A percentile compares a stretch with the other conserved stretches of the same genome.
Evolutionary conservation across 2,329 filamentous ascomycete species (phyloP).

Genomic region (Mariannaea sp.): DNA sequence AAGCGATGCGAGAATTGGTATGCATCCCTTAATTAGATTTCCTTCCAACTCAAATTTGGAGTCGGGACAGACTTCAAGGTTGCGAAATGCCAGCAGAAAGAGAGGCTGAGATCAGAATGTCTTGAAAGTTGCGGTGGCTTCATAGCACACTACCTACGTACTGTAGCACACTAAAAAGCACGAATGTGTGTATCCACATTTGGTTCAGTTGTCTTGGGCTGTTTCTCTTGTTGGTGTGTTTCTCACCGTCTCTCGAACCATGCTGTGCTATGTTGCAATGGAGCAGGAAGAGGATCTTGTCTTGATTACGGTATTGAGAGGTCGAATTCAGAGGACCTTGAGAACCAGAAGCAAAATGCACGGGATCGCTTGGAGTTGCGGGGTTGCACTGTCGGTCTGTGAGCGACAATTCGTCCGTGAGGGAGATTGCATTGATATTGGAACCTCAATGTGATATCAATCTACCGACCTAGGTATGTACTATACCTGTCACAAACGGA

Average conservation of each 20-base stretch:
- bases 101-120: slow-evolving; percentile 8
- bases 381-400: not conserved
- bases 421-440: not conserved
- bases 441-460: too few relatives aligned
- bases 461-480: not conserved
- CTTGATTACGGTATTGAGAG: not conserved
- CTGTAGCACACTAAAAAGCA: too few relatives aligned
- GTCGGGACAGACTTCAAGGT: not conserved
- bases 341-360: not conserved
- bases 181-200: too few relatives aligned
- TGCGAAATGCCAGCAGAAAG: not conserved
- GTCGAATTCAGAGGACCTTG: slow-evolving; percentile 2
- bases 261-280: slow-evolving; percentile 5
- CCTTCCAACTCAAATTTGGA: not conserved
- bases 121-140: slow-evolving; percentile 13
- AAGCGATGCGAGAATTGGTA: not conserved
- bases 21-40: not conserved
- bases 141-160: too few relatives aligned
- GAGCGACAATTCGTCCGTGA: not conserved
- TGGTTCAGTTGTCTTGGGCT: not conserved
- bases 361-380: slow-evolving; percentile 2
- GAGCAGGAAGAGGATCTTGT: not conserved
- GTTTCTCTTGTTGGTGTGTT: slow-evolving; percentile 9
- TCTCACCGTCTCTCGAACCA: slow-evolving; percentile 4
- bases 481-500: slow-evolving; percentile 8